phyloP scores from a whole-genome alignment of 805 yeast species.

The Zygosaccharomyces lentus region DNA sequence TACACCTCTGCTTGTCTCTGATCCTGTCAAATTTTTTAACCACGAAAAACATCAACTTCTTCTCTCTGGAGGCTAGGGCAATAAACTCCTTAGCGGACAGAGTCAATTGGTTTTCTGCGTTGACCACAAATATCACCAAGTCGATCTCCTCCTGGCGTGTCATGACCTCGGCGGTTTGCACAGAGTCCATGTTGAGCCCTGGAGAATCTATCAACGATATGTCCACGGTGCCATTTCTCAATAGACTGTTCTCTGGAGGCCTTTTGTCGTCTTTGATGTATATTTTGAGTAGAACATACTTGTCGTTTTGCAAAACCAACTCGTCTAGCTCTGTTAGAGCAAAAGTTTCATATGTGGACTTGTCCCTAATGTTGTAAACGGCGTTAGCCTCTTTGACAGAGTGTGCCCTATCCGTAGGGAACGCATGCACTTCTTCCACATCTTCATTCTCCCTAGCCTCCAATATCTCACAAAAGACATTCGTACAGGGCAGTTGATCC shows the following conservation, averaged over 20 bases:
- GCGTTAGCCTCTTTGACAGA: constrained; percentile 28
- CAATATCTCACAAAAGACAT: constrained; percentile 90
- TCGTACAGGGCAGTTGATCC: constrained; percentile 97
- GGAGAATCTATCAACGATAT: constrained; percentile 95
- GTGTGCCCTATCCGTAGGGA: constrained; percentile 47
- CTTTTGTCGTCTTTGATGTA: constrained; percentile 66
- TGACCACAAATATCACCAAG: constrained; percentile 90
- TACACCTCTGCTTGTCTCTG: constrained; percentile 74
- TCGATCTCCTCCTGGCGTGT: constrained; percentile 97
- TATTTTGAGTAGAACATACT: constrained; percentile 67
- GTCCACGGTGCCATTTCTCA: constrained; percentile 88
- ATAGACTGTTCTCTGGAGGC: constrained; percentile 62
- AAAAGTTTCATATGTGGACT: constrained; percentile 57
- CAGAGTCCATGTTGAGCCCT: constrained; percentile 88
- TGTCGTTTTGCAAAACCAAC: constrained; percentile 70
- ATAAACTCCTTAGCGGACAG: constrained; percentile 92
- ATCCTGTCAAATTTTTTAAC: constrained; percentile 90
- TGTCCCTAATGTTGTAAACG: constrained; percentile 44
- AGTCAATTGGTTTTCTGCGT: constrained; percentile 94
- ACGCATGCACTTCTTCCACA: constrained; percentile 90
- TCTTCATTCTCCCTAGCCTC: constrained; percentile 74
- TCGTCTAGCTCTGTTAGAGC: constrained; percentile 55
- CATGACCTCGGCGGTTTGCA: constrained; percentile 90
- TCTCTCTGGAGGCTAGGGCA: constrained; percentile 83
- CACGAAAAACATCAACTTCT: constrained; percentile 87